phyloP scores from a whole-genome alignment of 1,139 yeast species.

The Casaregolazyma suthepensis region DNA sequence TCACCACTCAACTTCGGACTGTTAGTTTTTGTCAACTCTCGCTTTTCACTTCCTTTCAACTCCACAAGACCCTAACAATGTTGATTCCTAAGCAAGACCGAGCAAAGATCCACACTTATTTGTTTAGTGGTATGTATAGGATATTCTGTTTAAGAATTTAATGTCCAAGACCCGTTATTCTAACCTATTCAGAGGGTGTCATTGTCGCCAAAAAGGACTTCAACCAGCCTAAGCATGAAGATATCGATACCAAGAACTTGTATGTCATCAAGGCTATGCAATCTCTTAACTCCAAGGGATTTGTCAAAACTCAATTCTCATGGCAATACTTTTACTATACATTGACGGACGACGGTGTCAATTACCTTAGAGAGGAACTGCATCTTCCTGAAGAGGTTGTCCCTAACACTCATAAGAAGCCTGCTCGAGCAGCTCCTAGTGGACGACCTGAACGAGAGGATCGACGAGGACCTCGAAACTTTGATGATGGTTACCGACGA shows the following conservation, averaged over 20 bases:
- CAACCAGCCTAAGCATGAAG: slow-evolving; percentile 97
- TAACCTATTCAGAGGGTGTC: slow-evolving; percentile 70
- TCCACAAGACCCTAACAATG: slow-evolving; percentile 48
- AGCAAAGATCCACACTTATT: slow-evolving; percentile 98
- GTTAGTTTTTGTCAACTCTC: slow-evolving; percentile 9
- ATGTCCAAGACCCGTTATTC: background rate
- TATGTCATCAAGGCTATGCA: slow-evolving; percentile 99
- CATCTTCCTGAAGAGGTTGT: slow-evolving; percentile 98
- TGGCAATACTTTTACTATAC: slow-evolving; percentile 99
- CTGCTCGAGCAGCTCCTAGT: slow-evolving; percentile 75
- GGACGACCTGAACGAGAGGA: slow-evolving; percentile 28
- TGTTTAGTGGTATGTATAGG: slow-evolving; percentile 86
- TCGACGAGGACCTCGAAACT: slow-evolving; percentile 31
- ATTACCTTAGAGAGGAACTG: slow-evolving; percentile 95
- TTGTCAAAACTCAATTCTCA: slow-evolving; percentile 99
- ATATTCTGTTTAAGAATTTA: background rate
- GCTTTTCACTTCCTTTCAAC: slow-evolving; percentile 2
- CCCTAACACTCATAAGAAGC: slow-evolving; percentile 98
- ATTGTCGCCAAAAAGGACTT: slow-evolving; percentile 99
- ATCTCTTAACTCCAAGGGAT: slow-evolving; percentile 98
- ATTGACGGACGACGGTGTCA: slow-evolving; percentile 99
- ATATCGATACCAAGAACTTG: slow-evolving; percentile 95
- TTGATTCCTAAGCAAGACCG: slow-evolving; percentile 99
- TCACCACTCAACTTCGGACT: slow-evolving; percentile 11
- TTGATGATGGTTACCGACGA: slow-evolving; percentile 41